Evolutionary conservation across 2,329 filamentous ascomycete genomes (phyloP), one percentile per base, ranked within the genome.

Genomic region (Aspergillus quadrilineatus): DNA sequence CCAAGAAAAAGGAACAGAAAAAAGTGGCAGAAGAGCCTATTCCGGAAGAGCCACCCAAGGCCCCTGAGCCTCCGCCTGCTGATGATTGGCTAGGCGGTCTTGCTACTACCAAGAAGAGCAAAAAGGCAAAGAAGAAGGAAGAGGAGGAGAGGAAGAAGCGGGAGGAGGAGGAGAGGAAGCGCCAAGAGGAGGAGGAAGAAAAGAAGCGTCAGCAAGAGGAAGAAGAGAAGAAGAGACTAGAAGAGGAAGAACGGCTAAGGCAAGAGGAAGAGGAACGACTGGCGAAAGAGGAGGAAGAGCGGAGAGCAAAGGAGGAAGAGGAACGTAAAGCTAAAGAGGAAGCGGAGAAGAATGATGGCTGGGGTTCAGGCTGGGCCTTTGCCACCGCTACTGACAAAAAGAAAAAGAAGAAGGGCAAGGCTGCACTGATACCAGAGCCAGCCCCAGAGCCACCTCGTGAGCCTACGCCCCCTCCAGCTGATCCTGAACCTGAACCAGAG

Each of bases 121-220:
- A 76, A 49, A 75, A 75, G 57, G 68, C 68, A 8, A 65, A 63
- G 59, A 73, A 73, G 57, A 68, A 66, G 29, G 53, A 56, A 6
- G 50, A 57, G 28, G 47, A 56, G 41, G 48, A 50, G 8, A 46
- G 22, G 15, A 56, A 55, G 36, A 44, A 37, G 57, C 65, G 10
- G 30, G 64, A 48, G 39, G 62, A 62, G 3, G 55, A 65, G 36
- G 66, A 65, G 22, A 63, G 61, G 37, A 66, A 71, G 17, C 45
- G 76, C 78, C 63, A 77, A 77, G 65, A 76, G 75, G 54, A 75
- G 73, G 60, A 73, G 71, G 57, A 68, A 63, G 70, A 74, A 62
- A 70, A 73, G 56, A 77, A 78, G 63, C 77, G 77, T 63, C 76
- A 76, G 53, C 74, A 69, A 12, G 65, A 65, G 59, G 73, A 73